A percentile compares a stretch with the other conserved stretches of the same genome.
Evolutionary conservation across 2,329 filamentous ascomycete genomes (phyloP).

Genomic region (Pseudopyrenochaeta lycopersici): DNA sequence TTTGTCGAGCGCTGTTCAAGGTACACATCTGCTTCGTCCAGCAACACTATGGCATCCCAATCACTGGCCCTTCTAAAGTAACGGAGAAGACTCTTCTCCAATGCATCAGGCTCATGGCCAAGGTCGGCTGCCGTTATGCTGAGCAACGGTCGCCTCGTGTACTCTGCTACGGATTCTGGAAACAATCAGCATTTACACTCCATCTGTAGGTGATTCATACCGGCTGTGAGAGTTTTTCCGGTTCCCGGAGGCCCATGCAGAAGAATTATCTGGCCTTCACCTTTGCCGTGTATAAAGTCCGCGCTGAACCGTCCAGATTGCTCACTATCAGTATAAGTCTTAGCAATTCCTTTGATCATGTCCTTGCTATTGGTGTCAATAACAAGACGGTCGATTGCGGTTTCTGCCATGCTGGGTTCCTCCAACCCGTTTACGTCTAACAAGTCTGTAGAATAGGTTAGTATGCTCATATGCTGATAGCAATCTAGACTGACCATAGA

Average conservation of each 20-base stretch:
- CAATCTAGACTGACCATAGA: slow-evolving; percentile 8
- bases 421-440: neutral
- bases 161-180: too few species aligned
- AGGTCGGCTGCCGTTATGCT: slow-evolving; percentile 27
- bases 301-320: slow-evolving; percentile 1
- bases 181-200: neutral
- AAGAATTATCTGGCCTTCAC: slow-evolving; percentile 26
- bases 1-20: slow-evolving; percentile 41
- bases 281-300: slow-evolving; percentile 56
- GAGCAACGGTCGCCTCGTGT: slow-evolving; percentile 28
- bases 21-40: slow-evolving; percentile 52
- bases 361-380: neutral
- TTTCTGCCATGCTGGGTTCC: neutral
- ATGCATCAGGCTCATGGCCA: slow-evolving; percentile 13
- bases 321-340: slow-evolving; percentile 5
- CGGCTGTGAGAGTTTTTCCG: neutral
- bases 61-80: slow-evolving; percentile 23
- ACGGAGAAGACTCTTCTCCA: slow-evolving; percentile 20
- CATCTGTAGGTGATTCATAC: too few species aligned
- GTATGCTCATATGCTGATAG: neutral
- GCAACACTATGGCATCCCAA: slow-evolving; percentile 39
- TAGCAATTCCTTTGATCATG: slow-evolving; percentile 6
- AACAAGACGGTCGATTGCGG: neutral
- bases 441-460: neutral
- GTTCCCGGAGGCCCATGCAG: slow-evolving; percentile 23